These are phyloP conservation scores for Triticum turgidum DNA, from an alignment of 176 grass and related monocot species.

Conservation along the genomic window DNA sequence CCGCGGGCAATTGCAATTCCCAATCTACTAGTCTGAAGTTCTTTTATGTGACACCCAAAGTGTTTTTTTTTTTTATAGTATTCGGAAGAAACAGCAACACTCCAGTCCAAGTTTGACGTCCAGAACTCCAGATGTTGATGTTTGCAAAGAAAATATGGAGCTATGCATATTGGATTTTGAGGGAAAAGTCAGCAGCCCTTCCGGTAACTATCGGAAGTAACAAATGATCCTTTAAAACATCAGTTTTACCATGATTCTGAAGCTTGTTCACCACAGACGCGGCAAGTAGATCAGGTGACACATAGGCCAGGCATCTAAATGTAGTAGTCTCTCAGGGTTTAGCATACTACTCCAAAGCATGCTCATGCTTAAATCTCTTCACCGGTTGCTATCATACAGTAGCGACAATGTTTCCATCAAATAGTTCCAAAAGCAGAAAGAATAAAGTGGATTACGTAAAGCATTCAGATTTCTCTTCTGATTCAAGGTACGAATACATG, in stretches of 20 bases:
- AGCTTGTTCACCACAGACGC: neutral
- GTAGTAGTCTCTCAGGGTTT: slow-evolving; percentile 14
- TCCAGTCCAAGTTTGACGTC: neutral
- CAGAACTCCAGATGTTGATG: neutral
- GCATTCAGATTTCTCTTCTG: slow-evolving; percentile 18
- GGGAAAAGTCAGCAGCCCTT: neutral
- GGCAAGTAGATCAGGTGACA: neutral
- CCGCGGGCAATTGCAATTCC: neutral
- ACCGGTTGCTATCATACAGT: slow-evolving; percentile 27
- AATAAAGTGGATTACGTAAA: slow-evolving; percentile 27
- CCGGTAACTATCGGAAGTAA: neutral
- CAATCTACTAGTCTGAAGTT: neutral
- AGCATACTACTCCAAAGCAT: neutral
- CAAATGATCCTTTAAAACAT: neutral
- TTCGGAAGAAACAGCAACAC: slow-evolving; percentile 1
- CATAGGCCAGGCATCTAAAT: neutral
- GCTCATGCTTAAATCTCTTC: slow-evolving; percentile 14
- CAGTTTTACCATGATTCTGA: neutral
- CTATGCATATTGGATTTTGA: neutral
- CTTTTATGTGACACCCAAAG: neutral
- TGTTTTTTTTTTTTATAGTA: neutral
- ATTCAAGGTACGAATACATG: neutral
- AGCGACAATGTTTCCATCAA: slow-evolving; percentile 26
- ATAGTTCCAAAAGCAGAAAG: slow-evolving; percentile 20
- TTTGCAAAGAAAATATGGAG: neutral